Evolutionary conservation across 148 eudicot genomes (phyloP), one percentile per base, ranked within the genome.

Genomic region (Pouteria glomerata): DNA sequence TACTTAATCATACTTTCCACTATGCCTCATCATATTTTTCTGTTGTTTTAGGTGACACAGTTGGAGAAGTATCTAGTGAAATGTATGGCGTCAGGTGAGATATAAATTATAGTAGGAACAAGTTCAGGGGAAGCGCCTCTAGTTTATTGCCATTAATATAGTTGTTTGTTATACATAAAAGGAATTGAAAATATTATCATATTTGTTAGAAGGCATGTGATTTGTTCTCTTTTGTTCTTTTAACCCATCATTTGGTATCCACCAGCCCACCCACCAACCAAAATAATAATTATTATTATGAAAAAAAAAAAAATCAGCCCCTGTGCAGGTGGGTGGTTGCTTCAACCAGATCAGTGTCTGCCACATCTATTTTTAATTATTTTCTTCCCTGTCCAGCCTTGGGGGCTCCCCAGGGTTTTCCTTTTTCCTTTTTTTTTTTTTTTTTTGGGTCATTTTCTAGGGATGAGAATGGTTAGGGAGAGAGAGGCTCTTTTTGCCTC

Each of bases 31-130:
- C 6, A 24, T 67, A 48, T 10, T 60, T 7, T 33, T 42, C n/a
- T 72, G 30, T 72, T 75, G 10, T 77, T 66, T 59, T 68, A 90
- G 96, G 78, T 69, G 68, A 53, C 63, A 74, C 66, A 75, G 70
- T 42, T 69, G 85, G 80, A 64, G 89, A 74, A 53, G 72, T 81
- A 37, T 75, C 88, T 72, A 82, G 73, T 48, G 74, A 73, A 35
- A 69, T 70, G 48, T 76, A 56, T 8, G 68, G 41, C 74, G 52
- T 26, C 48, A 82, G 93, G 93, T 87, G 62, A 71, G 91, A 78
- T 13, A 34, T n/a, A 55, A 44, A 33, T 34, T 39, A 47, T 24
- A 63, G 41, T 45, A n/a, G 39, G 27, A 37, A 39, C 30, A 41
- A n/a, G 4, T 14, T n/a, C 8, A 37, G 45, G 13, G 39, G 21